Evolutionary conservation across 257 asterid species (phyloP), one percentile per base, ranked within the genome.

Genomic region (Linderniella brevidens): DNA sequence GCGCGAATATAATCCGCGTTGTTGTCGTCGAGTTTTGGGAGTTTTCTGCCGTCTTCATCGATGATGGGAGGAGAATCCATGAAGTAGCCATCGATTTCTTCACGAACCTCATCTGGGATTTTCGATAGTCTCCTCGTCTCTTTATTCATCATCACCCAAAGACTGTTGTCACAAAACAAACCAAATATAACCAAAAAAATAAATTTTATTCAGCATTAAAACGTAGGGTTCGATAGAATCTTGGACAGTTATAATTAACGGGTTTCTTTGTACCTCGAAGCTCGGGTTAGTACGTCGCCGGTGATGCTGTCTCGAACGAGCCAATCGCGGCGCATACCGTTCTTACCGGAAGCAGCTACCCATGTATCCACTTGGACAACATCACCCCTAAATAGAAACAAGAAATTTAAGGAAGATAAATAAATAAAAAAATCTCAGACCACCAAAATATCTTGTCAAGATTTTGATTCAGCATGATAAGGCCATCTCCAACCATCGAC

Each of bases 251-350:
- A 43, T 11, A 15, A 11, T 39, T 13, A 1, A 32, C 11, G 10
- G 12, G 18, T 9, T 17, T 16, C 9, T 19, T 47, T 63, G 18
- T 50, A 85, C 99, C 99, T 82, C 39, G 99, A 70, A 62, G 96
- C 99, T 71, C 92, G 75, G 58, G 87, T 76, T 66, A 90, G 64
- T 53, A 75, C 51, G 35, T 81, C 94, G 35, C 96, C 96, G 8
- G 94, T 81, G 48, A 46, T 62, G 68, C 78, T 51, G 69, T 90
- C 96, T 19, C 92, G 93, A 45, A 85, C 59, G 58, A 85, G 75
- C 96, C 96, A 90, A 65, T 90, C 96, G 50, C 96, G 79, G 20
- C 96, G 96, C 99, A 90, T 81, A 17, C 96, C 96, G 69, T 90
- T 85, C 68, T 90, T 90, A 52, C 99, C 99, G 5, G 94, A 81